Conservation (phyloP, 805 yeast species). For the Diddensiella transvaalensis region DNA sequence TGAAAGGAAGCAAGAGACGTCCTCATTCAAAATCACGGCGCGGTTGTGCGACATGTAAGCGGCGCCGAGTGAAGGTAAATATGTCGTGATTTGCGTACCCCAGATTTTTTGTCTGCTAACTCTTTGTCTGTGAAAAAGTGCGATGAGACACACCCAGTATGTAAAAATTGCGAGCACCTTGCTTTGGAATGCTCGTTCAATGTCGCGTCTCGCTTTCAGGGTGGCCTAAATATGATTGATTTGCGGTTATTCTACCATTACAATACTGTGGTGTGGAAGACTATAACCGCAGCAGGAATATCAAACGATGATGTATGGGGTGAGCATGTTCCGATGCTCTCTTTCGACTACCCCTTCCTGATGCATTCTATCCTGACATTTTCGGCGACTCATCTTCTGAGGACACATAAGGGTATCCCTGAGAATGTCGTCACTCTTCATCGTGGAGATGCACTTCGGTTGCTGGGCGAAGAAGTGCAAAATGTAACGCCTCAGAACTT, state of each 20-base stretch:
- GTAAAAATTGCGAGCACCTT: constrained; percentile 76
- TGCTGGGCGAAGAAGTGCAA: constrained; percentile 80
- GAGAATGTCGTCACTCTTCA: constrained; percentile 40
- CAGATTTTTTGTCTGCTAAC: background rate
- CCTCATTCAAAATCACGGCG: constrained; percentile 85
- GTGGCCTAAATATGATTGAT: constrained; percentile 63
- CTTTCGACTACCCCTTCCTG: constrained; percentile 81
- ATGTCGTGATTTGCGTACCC: background rate
- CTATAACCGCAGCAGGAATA: constrained; percentile 88
- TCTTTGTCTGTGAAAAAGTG: too few relatives aligned
- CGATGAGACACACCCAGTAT: constrained; percentile 78
- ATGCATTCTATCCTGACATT: constrained; percentile 92
- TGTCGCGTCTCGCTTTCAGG: constrained; percentile 2
- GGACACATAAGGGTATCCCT: constrained; percentile 72
- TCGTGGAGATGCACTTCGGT: constrained; percentile 78
- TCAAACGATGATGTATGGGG: constrained; percentile 85
- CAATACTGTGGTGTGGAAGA: constrained; percentile 75
- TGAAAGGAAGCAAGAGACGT: constrained; percentile 52
- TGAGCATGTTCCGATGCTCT: constrained; percentile 80
- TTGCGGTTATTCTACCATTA: constrained; percentile 83
- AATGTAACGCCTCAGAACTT: constrained; percentile 73
- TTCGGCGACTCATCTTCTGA: constrained; percentile 84
- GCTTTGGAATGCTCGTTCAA: constrained; percentile 57
- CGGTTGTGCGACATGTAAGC: constrained; percentile 88
- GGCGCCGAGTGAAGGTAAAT: constrained; percentile 70